phyloP scores from a whole-genome alignment of 2,329 filamentous ascomycete species.

The Scedosporium boydii region DNA sequence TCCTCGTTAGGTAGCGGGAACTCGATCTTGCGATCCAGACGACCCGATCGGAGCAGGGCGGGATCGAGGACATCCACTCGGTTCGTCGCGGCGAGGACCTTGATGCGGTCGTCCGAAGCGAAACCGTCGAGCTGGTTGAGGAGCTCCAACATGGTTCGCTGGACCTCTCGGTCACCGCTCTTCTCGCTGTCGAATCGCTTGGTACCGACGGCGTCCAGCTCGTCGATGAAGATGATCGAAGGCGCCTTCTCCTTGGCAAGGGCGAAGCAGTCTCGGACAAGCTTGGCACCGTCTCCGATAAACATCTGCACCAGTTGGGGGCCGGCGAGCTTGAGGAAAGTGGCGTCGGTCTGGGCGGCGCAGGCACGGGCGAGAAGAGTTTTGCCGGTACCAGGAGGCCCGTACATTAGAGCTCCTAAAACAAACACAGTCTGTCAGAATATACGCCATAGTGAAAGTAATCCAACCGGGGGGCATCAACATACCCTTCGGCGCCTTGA shows the following conservation, averaged over 20 bases:
- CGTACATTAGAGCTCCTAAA: constrained; percentile 93
- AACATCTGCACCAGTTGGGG: constrained; percentile 99
- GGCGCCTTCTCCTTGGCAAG: constrained; percentile 98
- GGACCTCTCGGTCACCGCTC: constrained; percentile 93
- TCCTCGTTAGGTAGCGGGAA: constrained; percentile 98
- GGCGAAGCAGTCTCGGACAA: constrained; percentile 95
- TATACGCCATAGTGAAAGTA: background rate
- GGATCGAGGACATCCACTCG: constrained; percentile 90
- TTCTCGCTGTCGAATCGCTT: constrained; percentile 99
- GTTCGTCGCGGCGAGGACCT: constrained; percentile 91
- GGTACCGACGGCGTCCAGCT: constrained; percentile 94
- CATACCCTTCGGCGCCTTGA: constrained; percentile 96
- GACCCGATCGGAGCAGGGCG: constrained; percentile 80
- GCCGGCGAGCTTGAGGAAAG: constrained; percentile 95
- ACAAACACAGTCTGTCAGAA: background rate
- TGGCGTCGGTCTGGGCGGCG: constrained; percentile 94
- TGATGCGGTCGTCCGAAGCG: constrained; percentile 92
- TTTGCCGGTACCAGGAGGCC: constrained; percentile 82
- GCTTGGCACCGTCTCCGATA: constrained; percentile 95
- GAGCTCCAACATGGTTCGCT: constrained; percentile 96
- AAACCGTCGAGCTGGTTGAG: constrained; percentile 98
- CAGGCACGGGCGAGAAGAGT: constrained; percentile 90
- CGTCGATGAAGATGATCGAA: constrained; percentile 98
- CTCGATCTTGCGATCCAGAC: constrained; percentile 94
- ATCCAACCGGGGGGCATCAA: constrained; percentile 4